Percentiles rank a stretch among this genome's conserved stretches.
phyloP scores from a whole-genome alignment of 2,329 filamentous ascomycete genomes.

The Tolypocladium tropicale region DNA sequence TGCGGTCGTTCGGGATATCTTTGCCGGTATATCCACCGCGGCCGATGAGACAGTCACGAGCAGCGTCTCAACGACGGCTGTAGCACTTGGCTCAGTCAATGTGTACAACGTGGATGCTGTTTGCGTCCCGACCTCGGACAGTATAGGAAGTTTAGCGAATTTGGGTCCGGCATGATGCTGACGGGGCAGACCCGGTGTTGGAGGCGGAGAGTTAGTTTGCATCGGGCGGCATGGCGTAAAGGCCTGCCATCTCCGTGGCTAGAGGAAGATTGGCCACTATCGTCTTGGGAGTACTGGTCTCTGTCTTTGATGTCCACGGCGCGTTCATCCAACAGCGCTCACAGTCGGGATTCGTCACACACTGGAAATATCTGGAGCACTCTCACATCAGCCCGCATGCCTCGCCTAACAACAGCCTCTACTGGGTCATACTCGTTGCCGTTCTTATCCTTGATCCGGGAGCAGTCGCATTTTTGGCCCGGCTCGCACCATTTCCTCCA shows the following conservation, averaged over 20 bases:
- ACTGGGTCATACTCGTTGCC: constrained; percentile 14
- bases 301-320: not conserved
- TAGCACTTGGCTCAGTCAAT: not conserved
- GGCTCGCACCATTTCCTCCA: constrained; percentile 6
- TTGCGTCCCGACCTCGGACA: not conserved
- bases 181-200: constrained; percentile 1
- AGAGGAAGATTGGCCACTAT: not conserved
- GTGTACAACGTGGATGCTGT: not conserved
- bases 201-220: constrained; percentile 1
- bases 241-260: not conserved
- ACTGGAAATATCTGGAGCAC: constrained; percentile 20
- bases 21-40: not conserved
- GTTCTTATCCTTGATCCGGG: constrained; percentile 14
- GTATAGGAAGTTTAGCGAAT: not conserved
- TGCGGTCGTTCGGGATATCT: too few species aligned
- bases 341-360: constrained; percentile 21
- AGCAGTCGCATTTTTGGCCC: constrained; percentile 18
- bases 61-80: constrained; percentile 3
- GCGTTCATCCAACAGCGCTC: constrained; percentile 10
- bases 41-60: not conserved
- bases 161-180: constrained; percentile 1
- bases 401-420: not conserved
- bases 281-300: not conserved
- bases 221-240: not conserved
- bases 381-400: not conserved